Conservation (phyloP, 2,329 filamentous ascomycete species). For the Colletotrichum liaoningense region DNA sequence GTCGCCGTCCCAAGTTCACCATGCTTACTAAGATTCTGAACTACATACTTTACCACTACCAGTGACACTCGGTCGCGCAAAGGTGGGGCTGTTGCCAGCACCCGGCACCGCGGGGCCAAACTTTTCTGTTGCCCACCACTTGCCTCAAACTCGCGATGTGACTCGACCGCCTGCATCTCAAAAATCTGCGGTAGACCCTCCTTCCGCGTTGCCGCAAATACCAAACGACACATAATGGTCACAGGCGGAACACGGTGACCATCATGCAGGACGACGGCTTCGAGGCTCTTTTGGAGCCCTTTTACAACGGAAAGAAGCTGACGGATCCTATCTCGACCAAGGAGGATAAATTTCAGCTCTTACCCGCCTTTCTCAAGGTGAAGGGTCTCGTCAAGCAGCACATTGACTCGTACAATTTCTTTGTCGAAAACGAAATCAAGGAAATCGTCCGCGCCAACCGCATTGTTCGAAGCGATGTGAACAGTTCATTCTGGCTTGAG, state of each 20-base stretch:
- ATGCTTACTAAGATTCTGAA: not conserved
- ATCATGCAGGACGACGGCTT: constrained; percentile 73
- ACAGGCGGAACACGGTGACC: constrained; percentile 31
- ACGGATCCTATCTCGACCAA: constrained; percentile 73
- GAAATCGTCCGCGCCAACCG: constrained; percentile 95
- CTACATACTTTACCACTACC: not conserved
- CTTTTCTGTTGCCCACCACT: constrained; percentile 36
- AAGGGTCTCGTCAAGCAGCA: constrained; percentile 98
- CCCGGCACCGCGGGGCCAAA: constrained; percentile 37
- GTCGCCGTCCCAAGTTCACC: constrained; percentile 1
- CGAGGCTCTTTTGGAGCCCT: constrained; percentile 74
- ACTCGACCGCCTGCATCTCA: constrained; percentile 25
- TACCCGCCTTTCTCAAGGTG: constrained; percentile 97
- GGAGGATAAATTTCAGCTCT: constrained; percentile 94
- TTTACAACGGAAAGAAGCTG: constrained; percentile 76
- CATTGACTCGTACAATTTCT: constrained; percentile 99
- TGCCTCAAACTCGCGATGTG: constrained; percentile 29
- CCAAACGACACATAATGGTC: constrained; percentile 33
- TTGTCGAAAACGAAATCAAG: constrained; percentile 95
- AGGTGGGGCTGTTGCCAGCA: constrained; percentile 24
- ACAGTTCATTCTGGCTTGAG: constrained; percentile 92
- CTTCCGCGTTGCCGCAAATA: not conserved
- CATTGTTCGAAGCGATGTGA: constrained; percentile 89
- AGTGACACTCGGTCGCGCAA: not conserved
- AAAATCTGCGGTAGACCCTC: constrained; percentile 20